phyloP scores from a whole-genome alignment of 2,329 filamentous ascomycete genomes.

The Fonsecaea multimorphosa region DNA sequence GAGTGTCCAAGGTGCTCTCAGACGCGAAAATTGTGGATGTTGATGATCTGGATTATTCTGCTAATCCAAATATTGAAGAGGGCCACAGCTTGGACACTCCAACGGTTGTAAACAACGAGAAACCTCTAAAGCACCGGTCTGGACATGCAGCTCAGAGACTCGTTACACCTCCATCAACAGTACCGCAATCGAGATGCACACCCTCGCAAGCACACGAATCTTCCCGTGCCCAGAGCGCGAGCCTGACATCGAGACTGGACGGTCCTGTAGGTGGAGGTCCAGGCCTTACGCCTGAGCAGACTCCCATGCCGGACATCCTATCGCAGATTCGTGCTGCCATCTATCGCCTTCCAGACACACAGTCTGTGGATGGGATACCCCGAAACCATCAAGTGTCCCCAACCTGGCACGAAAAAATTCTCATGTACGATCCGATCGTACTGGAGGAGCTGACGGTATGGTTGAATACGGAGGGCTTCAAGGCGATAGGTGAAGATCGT shows the following conservation, averaged over 20 bases:
- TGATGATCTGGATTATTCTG: constrained; percentile 32
- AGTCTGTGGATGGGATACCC: constrained; percentile 28
- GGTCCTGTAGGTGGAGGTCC: neutral
- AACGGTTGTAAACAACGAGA: neutral
- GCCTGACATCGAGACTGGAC: neutral
- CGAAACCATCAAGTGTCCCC: constrained; percentile 52
- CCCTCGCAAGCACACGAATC: neutral
- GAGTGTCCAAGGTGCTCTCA: constrained; percentile 21
- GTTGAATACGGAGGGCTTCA: constrained; percentile 75
- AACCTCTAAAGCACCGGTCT: neutral
- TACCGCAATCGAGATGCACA: constrained; percentile 1
- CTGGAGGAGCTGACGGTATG: constrained; percentile 83
- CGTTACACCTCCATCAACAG: constrained; percentile 14
- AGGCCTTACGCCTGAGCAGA: constrained; percentile 21
- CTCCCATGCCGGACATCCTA: constrained; percentile 23
- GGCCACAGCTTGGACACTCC: neutral
- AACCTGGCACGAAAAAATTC: constrained; percentile 90
- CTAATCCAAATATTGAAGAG: neutral
- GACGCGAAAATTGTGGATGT: constrained; percentile 36
- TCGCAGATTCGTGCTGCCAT: constrained; percentile 33
- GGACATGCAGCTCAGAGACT: neutral
- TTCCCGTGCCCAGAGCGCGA: neutral
- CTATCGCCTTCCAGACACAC: constrained; percentile 12
- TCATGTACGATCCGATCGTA: constrained; percentile 89
- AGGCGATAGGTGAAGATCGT: constrained; percentile 67